Evolutionary conservation across 345 rosid genomes (phyloP).

Genomic region (Gossypium raimondii): DNA sequence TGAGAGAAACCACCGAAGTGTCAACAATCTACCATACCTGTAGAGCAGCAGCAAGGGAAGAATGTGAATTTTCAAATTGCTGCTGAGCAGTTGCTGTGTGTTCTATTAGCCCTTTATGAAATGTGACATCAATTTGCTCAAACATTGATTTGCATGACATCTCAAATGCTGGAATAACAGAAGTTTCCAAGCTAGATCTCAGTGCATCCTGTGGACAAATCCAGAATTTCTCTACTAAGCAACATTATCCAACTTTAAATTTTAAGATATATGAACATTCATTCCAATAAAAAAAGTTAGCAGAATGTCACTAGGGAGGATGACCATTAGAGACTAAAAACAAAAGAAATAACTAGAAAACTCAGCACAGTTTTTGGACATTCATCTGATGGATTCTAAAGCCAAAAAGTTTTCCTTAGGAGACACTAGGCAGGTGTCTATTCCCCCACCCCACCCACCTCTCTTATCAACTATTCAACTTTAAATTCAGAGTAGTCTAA

Average conservation of each 20-base stretch:
- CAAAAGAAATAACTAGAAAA: slow-evolving; percentile 2
- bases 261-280: neutral
- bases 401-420: neutral
- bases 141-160: slow-evolving; percentile 76
- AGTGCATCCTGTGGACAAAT: slow-evolving; percentile 47
- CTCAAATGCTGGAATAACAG: slow-evolving; percentile 67
- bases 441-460: neutral
- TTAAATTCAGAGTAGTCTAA: neutral
- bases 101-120: slow-evolving; percentile 54
- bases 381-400: neutral
- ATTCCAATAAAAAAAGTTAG: neutral
- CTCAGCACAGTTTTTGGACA: neutral
- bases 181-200: slow-evolving; percentile 58
- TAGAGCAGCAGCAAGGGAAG: slow-evolving; percentile 49
- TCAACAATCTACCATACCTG: slow-evolving; percentile 37
- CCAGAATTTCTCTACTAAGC: slow-evolving; percentile 8
- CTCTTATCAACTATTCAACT: neutral
- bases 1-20: neutral
- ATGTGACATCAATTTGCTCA: slow-evolving; percentile 59
- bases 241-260: neutral
- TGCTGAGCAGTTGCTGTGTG: slow-evolving; percentile 59
- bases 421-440: neutral
- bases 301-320: neutral
- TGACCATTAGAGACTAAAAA: neutral
- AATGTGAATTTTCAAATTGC: slow-evolving; percentile 59